Base-by-base conservation (phyloP, 2,329 filamentous ascomycete species). In the Ophiostoma sp. region DNA sequence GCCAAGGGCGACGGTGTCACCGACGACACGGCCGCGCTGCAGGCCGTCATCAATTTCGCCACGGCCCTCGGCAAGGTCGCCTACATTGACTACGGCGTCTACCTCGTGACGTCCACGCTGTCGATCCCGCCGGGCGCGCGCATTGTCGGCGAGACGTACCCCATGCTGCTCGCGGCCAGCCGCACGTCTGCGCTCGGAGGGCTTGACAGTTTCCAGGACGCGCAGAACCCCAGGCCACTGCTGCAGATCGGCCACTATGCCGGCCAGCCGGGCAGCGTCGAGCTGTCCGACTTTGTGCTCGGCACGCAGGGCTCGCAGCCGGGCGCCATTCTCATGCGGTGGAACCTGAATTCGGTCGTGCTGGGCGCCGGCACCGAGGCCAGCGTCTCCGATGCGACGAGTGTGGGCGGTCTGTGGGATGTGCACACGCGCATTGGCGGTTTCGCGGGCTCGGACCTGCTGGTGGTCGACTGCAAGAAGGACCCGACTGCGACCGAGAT, bases 351-450 rank as follows among this genome's bases (percentile, higher is more conserved):
- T 3, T 83, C 82, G 66, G 82, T 33, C 57, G 31, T 33, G 82
- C 82, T n/a, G 75, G 79, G 73, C 78, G 71, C 69, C 83, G 83
- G 73, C 88, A 64, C 8, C n/a, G 52, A 54, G 52, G 52, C 52
- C 20, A 54, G 52, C 52, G 52, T 54, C 20, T 6, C 52, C 20
- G 82, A 82, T 17, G 82, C 15, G 90, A 75, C 79, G 73, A 83
- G 54, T 8, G 7, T 62, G 7, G 57, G 57, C 27, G 57, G 57
- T 4, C 57, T 75, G 13, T 75, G 73, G 73, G 74, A 94, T 76
- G 86, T 87, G 15, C 90, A 94, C 79, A 84, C 90, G 77, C 88
- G 91, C 74, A 84, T 94, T 71, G 90, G 90, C 73, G 91, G 91
- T n/a, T 86, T 85, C 31, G 84, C 84, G 1, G 90, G 90, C 54